Evolutionary conservation across 2,329 filamentous ascomycete genomes (phyloP), one percentile per base, ranked within the genome.

Genomic region (Canariomyces notabilis): DNA sequence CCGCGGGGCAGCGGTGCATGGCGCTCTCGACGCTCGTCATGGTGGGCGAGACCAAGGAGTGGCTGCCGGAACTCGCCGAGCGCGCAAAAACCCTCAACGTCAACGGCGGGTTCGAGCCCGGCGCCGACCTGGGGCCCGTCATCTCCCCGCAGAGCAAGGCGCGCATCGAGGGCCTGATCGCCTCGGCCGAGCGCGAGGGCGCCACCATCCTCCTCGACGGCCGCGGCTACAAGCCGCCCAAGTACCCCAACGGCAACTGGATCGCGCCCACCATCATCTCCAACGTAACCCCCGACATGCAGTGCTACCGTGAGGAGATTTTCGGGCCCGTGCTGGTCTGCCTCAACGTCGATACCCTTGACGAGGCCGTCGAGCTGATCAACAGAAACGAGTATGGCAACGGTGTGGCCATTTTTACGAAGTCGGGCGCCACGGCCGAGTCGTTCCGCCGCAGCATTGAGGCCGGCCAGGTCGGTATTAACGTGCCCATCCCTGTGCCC

Each of bases 341-440:
- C 70, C 72, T 93, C 52, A 87, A 87, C 60, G 84, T 85, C 15
- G 79, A 83, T 34, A 88, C 85, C 5, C 77, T 91, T 45, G 85
- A 90, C 61, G 85, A 89, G 43, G 87, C 87, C 31, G 83, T 93
- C 58, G 79, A 85, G 23, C 71, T 90, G 54, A 90, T 93, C 73
- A 93, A 93, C 71, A 74, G 71, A 50, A 93, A 93, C 69, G 85
- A 89, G 67, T 93, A 93, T 66, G 87, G 87, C 57, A 93, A 93
- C 72, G 87, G 87, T 55, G 83, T 83, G 9, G 87, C 88, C 59
- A 87, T 93, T 72, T 93, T 93, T 73, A 93, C 87, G 12, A 76
- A 79, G 54, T 87, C 80, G 16, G 87, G 87, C 18, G 73, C 87
- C 6, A 89, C 86, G 12, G 88, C 87, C 33, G 82, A 84, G 62